Base-by-base conservation (phyloP, 1,284 basidiomycete species). In the Ganoderma resinaceum region DNA sequence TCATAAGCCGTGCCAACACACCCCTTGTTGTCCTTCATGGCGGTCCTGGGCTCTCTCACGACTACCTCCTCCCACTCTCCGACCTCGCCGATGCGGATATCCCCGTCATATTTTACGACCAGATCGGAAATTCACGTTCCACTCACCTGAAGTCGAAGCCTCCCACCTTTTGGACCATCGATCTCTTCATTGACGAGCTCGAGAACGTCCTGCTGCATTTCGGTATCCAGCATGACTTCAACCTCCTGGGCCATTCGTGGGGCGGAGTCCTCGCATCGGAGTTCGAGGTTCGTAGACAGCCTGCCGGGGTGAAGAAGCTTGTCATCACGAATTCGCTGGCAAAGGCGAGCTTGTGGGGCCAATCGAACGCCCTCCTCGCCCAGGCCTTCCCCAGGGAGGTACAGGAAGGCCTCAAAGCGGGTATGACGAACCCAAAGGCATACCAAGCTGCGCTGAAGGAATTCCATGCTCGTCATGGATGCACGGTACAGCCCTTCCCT, bases 21-120 rank as follows among this genome's bases (percentile, higher is more conserved):
- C 73, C 76, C 20, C 65, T 77, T 37, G 58, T 77, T 63, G 68
- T 67, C 59, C 53, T 76, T 11, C 76, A 77, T 43, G 75, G 75
- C 2, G 76, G 74, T 2, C 75, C 76, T 2, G 78, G 77, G 29
- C 53, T 80, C 23, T 65, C 73, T 0, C 74, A 76, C 65, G 70
- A 77, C 46, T 78, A 76, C 71, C 66, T 78, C 31, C 63, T 74
- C 12, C 73, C 77, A 14, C 62, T 76, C 63, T 61, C 69, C 43
- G 76, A 77, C 62, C 76, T 80, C 61, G 64, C 73, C 2, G 43
- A 66, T 4, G 14, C 59, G 1, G 65, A 65, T n/a, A 74, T 76
- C 38, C 78, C 78, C 11, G 72, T 80, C 61, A 72, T 81, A 52
- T 66, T 79, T 62, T 81, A 81, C 72, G 79, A 80, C 70, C 79